These are phyloP conservation scores for Phialophora expanda DNA, from an alignment of 2,329 filamentous ascomycete species.

Conservation along the genomic window DNA sequence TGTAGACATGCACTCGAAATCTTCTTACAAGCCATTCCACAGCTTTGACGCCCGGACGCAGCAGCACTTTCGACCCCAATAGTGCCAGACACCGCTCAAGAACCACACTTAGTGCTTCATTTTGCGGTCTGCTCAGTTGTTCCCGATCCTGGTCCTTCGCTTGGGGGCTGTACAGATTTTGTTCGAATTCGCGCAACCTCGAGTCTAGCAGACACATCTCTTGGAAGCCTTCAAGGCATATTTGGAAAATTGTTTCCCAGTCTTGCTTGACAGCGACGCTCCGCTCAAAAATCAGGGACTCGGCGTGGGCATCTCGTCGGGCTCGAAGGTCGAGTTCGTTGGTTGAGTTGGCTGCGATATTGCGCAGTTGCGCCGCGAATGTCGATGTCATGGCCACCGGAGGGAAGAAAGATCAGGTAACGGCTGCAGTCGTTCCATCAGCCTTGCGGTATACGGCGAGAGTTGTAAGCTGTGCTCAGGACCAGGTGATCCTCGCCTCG, in stretches of 20 bases:
- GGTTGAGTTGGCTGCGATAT: conserved; percentile 87
- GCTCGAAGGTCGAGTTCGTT: conserved; percentile 90
- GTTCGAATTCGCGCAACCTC: conserved; percentile 75
- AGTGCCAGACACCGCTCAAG: conserved; percentile 84
- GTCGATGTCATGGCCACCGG: conserved; percentile 71
- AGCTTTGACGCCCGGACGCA: conserved; percentile 87
- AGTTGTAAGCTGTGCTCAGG: not conserved
- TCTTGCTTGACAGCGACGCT: conserved; percentile 84
- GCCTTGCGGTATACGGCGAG: not conserved
- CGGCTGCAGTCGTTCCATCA: conserved; percentile 1
- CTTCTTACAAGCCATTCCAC: conserved; percentile 93
- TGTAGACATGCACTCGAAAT: conserved; percentile 91
- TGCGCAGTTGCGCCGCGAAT: conserved; percentile 90
- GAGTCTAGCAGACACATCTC: conserved; percentile 87
- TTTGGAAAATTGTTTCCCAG: conserved; percentile 83
- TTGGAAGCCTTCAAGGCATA: conserved; percentile 87
- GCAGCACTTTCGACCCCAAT: conserved; percentile 73
- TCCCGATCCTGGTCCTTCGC: conserved; percentile 87
- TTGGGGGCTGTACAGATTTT: conserved; percentile 88
- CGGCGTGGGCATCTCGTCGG: conserved; percentile 87
- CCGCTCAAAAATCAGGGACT: conserved; percentile 92
- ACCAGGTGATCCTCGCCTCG: not conserved
- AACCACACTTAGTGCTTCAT: conserved; percentile 76
- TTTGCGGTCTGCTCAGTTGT: conserved; percentile 81
- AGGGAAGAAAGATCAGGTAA: not conserved